Conservation (phyloP, 495 filamentous ascomycete genomes). For the Annulohypoxylon bovei region DNA sequence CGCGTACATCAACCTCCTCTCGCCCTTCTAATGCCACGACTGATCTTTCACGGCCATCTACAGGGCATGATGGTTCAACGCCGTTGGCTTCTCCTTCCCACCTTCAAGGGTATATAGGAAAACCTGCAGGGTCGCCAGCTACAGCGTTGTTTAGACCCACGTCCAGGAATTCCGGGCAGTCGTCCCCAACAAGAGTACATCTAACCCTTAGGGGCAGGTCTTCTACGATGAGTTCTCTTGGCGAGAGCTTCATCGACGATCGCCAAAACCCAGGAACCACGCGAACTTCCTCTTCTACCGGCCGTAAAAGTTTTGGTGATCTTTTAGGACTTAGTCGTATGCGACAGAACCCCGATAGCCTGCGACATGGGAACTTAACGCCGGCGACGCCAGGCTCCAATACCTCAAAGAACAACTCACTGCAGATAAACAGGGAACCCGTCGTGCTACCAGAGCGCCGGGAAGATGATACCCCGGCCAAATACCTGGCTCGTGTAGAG, state of each 20-base stretch:
- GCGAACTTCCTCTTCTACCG: conserved; percentile 83
- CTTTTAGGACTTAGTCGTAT: conserved; percentile 81
- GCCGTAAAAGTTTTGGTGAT: conserved; percentile 89
- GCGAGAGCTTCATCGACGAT: conserved; percentile 68
- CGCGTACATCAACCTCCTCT: conserved; percentile 43
- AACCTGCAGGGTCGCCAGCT: conserved; percentile 58
- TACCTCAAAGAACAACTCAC: conserved; percentile 76
- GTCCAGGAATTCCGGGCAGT: conserved; percentile 75
- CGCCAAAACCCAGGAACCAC: conserved; percentile 65
- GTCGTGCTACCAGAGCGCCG: conserved; percentile 80
- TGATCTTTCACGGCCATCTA: conserved; percentile 63
- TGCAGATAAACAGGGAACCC: conserved; percentile 68
- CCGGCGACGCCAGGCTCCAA: conserved; percentile 71
- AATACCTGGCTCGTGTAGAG: conserved; percentile 85
- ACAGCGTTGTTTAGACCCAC: conserved; percentile 67
- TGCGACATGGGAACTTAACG: conserved; percentile 69
- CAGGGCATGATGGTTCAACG: conserved; percentile 52
- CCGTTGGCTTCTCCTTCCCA: conserved; percentile 49
- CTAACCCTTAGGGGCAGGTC: conserved; percentile 75
- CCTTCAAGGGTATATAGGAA: conserved; percentile 31
- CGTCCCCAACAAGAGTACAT: conserved; percentile 70
- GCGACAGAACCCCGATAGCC: conserved; percentile 77
- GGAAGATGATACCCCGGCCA: conserved; percentile 89
- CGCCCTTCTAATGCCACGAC: conserved; percentile 48
- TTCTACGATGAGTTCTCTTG: conserved; percentile 85